Percentiles rank a stretch among this genome's conserved stretches.
Conservation (phyloP, 2,329 filamentous ascomycete genomes). For the Paecilomyces sp. region DNA sequence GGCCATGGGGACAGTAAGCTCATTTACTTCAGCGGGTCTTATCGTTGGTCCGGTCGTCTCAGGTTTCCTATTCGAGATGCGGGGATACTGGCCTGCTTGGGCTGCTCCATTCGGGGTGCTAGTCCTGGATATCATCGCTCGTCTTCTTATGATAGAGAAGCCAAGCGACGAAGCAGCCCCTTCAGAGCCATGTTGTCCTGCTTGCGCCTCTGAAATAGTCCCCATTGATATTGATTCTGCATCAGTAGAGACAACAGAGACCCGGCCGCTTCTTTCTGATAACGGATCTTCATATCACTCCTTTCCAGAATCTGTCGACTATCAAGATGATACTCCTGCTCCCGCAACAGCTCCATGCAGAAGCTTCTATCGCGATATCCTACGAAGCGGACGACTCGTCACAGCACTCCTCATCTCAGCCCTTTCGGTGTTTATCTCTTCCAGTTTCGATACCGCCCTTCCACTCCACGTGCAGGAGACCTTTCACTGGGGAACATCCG, state of each 20-base stretch:
- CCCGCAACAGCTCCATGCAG: background rate
- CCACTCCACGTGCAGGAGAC: slow-evolving; percentile 12
- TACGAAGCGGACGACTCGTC: slow-evolving; percentile 8
- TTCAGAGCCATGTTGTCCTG: background rate
- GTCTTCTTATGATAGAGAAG: slow-evolving; percentile 14
- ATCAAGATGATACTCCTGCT: too few species aligned
- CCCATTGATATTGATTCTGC: background rate
- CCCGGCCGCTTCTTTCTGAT: background rate
- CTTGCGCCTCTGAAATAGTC: too few species aligned
- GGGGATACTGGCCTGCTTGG: slow-evolving; percentile 18
- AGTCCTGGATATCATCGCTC: slow-evolving; percentile 14
- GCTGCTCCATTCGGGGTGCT: slow-evolving; percentile 10
- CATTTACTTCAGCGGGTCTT: slow-evolving; percentile 9
- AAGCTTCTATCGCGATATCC: slow-evolving; percentile 10
- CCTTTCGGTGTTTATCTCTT: slow-evolving; percentile 5
- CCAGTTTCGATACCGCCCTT: slow-evolving; percentile 16
- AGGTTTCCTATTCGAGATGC: slow-evolving; percentile 12
- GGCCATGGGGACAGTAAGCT: slow-evolving; percentile 8
- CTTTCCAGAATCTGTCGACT: too few species aligned
- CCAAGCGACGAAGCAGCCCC: background rate
- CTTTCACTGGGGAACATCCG: slow-evolving; percentile 15
- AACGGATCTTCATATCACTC: too few species aligned
- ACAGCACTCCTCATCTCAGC: slow-evolving; percentile 4
- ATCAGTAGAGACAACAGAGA: background rate
- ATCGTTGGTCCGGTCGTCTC: slow-evolving; percentile 11